phyloP scores from a whole-genome alignment of 2,329 filamentous ascomycete species.

The Arthrobotrys musiformis region DNA sequence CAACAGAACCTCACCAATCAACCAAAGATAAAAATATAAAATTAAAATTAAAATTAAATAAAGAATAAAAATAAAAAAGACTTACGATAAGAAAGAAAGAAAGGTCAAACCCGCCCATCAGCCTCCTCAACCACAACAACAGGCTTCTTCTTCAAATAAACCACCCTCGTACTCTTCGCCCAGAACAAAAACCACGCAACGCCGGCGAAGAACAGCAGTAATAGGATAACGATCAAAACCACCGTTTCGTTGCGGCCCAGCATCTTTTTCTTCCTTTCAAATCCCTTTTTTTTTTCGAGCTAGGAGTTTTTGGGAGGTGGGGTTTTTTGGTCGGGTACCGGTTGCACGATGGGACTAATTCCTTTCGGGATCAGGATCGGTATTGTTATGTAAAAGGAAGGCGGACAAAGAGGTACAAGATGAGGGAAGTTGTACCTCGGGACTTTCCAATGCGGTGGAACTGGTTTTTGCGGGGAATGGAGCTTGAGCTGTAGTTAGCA shows the following conservation, averaged over 20 bases:
- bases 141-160: conserved; percentile 1
- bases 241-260: conserved; percentile 48
- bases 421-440: no score
- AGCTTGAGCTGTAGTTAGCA: no score
- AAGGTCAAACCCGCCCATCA: background rate
- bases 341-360: no score
- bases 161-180: background rate
- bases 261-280: conserved; percentile 1
- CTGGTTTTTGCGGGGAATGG: no score
- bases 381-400: no score
- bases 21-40: background rate
- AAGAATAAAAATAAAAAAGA: background rate
- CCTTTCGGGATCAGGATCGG: conserved; percentile 44
- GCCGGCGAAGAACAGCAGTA: conserved; percentile 39
- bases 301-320: conserved; percentile 16
- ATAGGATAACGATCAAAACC: conserved; percentile 50
- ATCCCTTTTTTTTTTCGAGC: background rate
- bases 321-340: no score
- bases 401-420: no score
- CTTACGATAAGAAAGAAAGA: background rate
- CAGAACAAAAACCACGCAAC: conserved; percentile 44
- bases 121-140: conserved; percentile 25
- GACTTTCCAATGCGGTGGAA: no score
- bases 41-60: background rate
- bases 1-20: background rate